Evolutionary conservation across 495 filamentous ascomycete genomes (phyloP).

Genomic region (Chlorociboria aeruginascens): DNA sequence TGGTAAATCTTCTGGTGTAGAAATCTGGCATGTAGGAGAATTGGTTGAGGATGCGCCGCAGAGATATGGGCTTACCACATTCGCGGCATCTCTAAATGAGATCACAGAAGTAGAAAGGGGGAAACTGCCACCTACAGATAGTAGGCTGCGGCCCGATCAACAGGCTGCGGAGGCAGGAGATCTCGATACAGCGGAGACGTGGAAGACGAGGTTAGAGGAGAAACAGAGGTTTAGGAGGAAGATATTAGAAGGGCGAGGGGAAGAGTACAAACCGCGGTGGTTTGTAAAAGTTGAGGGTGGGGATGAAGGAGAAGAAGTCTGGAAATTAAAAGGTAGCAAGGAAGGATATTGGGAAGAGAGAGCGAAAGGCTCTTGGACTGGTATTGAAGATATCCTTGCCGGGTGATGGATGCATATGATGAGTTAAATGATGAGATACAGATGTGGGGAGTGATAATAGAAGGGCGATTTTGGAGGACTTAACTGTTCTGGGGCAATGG

Average conservation of each 20-base stretch:
- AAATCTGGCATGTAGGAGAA: slow-evolving; percentile 66
- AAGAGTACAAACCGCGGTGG: slow-evolving; percentile 65
- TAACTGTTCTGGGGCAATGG: too few relatives aligned
- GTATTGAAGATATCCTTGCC: slow-evolving; percentile 59
- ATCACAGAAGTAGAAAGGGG: slow-evolving; percentile 67
- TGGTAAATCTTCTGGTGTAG: slow-evolving; percentile 38
- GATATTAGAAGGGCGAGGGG: slow-evolving; percentile 60
- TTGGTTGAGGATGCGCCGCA: slow-evolving; percentile 64
- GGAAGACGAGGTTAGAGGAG: slow-evolving; percentile 79
- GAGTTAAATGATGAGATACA: background rate
- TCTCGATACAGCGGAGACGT: slow-evolving; percentile 69
- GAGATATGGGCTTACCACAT: slow-evolving; percentile 77
- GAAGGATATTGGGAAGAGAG: slow-evolving; percentile 92
- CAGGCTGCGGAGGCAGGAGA: slow-evolving; percentile 72
- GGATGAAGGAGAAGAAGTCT: slow-evolving; percentile 29
- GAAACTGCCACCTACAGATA: slow-evolving; percentile 68
- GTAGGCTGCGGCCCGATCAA: slow-evolving; percentile 81
- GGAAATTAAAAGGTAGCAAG: slow-evolving; percentile 67
- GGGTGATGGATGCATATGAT: background rate
- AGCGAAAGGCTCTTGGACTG: slow-evolving; percentile 52
- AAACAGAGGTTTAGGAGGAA: slow-evolving; percentile 64
- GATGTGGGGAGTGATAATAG: too few relatives aligned
- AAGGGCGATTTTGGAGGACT: too few relatives aligned
- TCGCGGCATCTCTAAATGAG: slow-evolving; percentile 81
- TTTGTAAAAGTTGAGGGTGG: slow-evolving; percentile 52